Conservation (phyloP, 1,284 basidiomycete species). For the Singerocomus rubriflavus region DNA sequence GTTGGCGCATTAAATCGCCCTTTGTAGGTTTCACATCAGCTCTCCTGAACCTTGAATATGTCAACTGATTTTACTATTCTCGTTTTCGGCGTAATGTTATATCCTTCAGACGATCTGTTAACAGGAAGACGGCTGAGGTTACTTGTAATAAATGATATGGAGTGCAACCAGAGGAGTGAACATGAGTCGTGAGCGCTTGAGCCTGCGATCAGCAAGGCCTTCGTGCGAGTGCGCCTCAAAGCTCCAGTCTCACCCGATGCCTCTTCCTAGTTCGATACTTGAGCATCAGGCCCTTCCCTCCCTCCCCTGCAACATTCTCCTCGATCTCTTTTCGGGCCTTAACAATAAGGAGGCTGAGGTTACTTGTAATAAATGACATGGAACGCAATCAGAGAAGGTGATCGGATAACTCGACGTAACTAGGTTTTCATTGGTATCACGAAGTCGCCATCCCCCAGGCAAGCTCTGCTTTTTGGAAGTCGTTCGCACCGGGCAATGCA, state of each 20-base stretch:
- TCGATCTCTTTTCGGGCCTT: too few relatives aligned
- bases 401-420: neutral
- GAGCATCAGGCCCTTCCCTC: too few relatives aligned
- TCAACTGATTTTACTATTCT: conserved; percentile 5
- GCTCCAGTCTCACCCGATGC: too few relatives aligned
- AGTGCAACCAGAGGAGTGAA: too few relatives aligned
- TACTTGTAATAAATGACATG: neutral
- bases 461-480: conserved; percentile 37
- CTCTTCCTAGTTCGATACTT: too few relatives aligned
- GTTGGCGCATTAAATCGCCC: neutral
- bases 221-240: too few relatives aligned
- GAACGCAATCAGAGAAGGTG: neutral
- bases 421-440: conserved; percentile 29
- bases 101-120: conserved; percentile 5
- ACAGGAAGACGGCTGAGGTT: neutral
- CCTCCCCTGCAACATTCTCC: too few relatives aligned
- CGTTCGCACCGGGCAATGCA: conserved; percentile 31
- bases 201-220: too few relatives aligned
- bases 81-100: conserved; percentile 8
- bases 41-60: conserved; percentile 6
- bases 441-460: conserved; percentile 60
- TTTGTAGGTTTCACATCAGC: conserved; percentile 12
- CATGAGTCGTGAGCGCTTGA: too few relatives aligned
- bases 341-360: neutral
- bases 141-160: too few relatives aligned